phyloP scores from a whole-genome alignment of 495 filamentous ascomycete genomes.

The Aspergillus funiculosus region DNA sequence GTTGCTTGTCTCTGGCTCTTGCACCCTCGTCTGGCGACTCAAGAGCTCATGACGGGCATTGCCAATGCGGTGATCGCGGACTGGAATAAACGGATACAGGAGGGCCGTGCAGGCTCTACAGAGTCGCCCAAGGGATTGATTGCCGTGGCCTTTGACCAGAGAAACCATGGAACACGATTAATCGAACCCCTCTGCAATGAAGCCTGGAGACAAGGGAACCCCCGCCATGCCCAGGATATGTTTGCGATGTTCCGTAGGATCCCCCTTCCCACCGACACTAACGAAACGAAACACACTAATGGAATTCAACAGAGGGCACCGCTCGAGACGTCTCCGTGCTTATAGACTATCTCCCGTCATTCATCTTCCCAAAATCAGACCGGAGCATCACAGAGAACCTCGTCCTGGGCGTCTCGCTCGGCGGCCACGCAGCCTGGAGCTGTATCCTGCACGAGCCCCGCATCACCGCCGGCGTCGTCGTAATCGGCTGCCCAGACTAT shows the following conservation, averaged over 20 bases:
- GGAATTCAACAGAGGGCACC: conserved; percentile 52
- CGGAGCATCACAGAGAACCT: conserved; percentile 61
- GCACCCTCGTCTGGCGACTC: conserved; percentile 64
- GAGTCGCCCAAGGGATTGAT: conserved; percentile 53
- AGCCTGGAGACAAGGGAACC: conserved; percentile 74
- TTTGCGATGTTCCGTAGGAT: conserved; percentile 58
- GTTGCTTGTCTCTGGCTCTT: conserved; percentile 81
- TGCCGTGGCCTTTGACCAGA: conserved; percentile 76
- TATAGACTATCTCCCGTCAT: conserved; percentile 69
- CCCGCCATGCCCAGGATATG: conserved; percentile 83
- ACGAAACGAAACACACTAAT: not conserved
- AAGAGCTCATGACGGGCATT: conserved; percentile 62
- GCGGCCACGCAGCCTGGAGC: conserved; percentile 86
- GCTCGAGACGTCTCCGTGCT: conserved; percentile 64
- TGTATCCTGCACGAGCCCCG: conserved; percentile 70
- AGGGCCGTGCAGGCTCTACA: conserved; percentile 20
- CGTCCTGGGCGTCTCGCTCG: conserved; percentile 75
- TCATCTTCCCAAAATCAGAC: conserved; percentile 55
- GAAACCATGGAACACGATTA: conserved; percentile 78
- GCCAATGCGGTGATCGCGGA: conserved; percentile 50
- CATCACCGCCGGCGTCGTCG: conserved; percentile 64
- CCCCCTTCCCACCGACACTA: not conserved
- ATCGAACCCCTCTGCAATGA: conserved; percentile 57
- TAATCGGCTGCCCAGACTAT: conserved; percentile 90
- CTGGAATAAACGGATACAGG: conserved; percentile 47